Conservation (phyloP, 352 stramenopile genomes). For the Pythium catenulatum region DNA sequence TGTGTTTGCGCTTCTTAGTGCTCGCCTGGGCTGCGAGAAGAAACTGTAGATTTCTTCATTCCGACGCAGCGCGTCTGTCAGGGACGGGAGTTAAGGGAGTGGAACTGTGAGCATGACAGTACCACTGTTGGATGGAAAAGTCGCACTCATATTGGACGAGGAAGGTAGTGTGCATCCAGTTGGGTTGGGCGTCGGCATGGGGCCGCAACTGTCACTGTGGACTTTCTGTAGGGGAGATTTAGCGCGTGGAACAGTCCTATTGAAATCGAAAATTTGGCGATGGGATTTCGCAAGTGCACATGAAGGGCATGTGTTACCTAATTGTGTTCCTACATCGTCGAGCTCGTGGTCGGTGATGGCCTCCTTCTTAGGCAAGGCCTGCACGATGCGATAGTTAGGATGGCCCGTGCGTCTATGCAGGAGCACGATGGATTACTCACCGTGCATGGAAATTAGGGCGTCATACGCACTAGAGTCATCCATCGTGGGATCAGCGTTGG, state of each 20-base stretch:
- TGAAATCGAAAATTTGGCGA: conserved; percentile 40
- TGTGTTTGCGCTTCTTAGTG: neutral
- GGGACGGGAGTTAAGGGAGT: too few species aligned
- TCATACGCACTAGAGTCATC: neutral
- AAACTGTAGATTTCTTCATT: neutral
- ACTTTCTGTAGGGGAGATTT: conserved; percentile 36
- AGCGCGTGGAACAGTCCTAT: conserved; percentile 49
- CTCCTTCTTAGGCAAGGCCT: conserved; percentile 23
- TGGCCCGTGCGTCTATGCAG: neutral
- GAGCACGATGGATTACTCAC: neutral
- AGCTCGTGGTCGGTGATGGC: conserved; percentile 1
- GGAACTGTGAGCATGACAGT: too few species aligned
- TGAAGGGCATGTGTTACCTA: conserved; percentile 29
- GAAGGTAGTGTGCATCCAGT: conserved; percentile 28
- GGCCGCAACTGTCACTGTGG: conserved; percentile 25
- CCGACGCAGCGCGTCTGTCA: neutral
- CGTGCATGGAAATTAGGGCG: neutral
- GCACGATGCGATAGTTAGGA: neutral
- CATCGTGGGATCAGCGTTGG: neutral
- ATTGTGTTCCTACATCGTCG: neutral
- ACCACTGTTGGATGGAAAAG: too few species aligned
- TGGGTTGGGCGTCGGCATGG: conserved; percentile 10
- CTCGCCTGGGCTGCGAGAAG: neutral
- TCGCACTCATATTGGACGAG: conserved; percentile 22
- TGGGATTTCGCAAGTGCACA: conserved; percentile 58